A percentile compares a stretch with the other conserved stretches of the same genome.
phyloP scores from a whole-genome alignment of 208 protist genomes.

The Vickermania ingenoplastis region DNA sequence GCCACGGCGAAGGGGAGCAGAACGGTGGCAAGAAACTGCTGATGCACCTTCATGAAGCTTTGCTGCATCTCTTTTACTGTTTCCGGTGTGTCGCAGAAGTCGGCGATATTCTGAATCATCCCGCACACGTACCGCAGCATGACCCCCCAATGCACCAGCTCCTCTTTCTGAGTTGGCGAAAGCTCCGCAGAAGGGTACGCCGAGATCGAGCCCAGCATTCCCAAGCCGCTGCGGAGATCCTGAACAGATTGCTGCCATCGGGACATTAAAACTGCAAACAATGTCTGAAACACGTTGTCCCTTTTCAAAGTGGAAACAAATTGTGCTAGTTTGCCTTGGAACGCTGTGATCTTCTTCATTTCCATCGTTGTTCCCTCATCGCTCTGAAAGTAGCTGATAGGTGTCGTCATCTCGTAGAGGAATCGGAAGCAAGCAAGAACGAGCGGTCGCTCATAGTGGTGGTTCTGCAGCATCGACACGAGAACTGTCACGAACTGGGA shows the following conservation, averaged over 20 bases:
- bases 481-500: conserved; percentile 33
- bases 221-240: conserved; percentile 21
- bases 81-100: conserved; percentile 40
- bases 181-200: conserved; percentile 15
- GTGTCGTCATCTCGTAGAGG: conserved; percentile 73
- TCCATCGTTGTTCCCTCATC: conserved; percentile 17
- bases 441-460: conserved; percentile 63
- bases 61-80: conserved; percentile 31
- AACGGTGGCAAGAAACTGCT: conserved; percentile 38
- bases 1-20: conserved; percentile 57
- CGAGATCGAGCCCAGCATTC: conserved; percentile 17
- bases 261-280: conserved; percentile 41
- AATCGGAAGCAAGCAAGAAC: conserved; percentile 61
- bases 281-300: conserved; percentile 20
- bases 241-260: conserved; percentile 26
- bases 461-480: conserved; percentile 32
- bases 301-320: conserved; percentile 26
- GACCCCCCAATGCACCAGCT: conserved; percentile 51
- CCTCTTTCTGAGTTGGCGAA: conserved; percentile 28
- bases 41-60: conserved; percentile 16
- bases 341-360: conserved; percentile 45
- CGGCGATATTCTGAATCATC: conserved; percentile 60
- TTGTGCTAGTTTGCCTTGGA: conserved; percentile 51
- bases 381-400: conserved; percentile 54
- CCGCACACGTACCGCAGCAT: conserved; percentile 56